Evolutionary conservation across 164 flowering plant genomes (phyloP), one percentile per base, ranked within the genome.

Genomic region (Sedum album): DNA sequence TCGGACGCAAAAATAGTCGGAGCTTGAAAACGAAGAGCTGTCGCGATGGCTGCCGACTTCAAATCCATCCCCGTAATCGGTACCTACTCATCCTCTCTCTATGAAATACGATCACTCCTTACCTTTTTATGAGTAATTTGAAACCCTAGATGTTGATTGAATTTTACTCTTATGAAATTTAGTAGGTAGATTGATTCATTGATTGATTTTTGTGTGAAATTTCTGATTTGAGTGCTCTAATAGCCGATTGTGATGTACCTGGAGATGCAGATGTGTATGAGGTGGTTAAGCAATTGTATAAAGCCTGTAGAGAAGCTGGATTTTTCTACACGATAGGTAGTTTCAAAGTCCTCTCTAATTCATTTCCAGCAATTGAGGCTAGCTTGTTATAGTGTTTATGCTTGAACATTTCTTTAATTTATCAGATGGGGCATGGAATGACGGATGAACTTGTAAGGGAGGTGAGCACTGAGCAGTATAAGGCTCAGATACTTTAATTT

Each of bases 271-370:
- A 81, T 17, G 89, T 89, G 2, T 74, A 74, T 28, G 77, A 83
- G 70, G 96, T 90, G 72, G 89, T 90, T 25, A 75, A 66, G 53
- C 82, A 85, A 76, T 73, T 93, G 64, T 86, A 86, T 72, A 73
- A 74, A 71, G 98, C 98, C 75, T 90, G 96, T 64, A 79, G 80
- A 77, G 88, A 88, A 66, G 84, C 88, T n/a, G 98, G 98, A 9
- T 90, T 93, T 78, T 93, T 93, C 76, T 93, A 90, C 73, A 96
- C 85, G 96, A 96, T 93, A 86, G 1, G 6, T 10, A 38, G 6
- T 38, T 38, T 38, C 6, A 10, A n/a, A 38, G 6, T 38, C 21
- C 28, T 30, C n/a, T 66, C 31, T 39, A 23, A 21, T 60, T 11
- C 28, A 28, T 7, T 21, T 26, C 9, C 9, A 20, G 33, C 6